These are phyloP conservation scores for Dryas drummondii DNA, from an alignment of 306 rosid species.

Conservation along the genomic window DNA sequence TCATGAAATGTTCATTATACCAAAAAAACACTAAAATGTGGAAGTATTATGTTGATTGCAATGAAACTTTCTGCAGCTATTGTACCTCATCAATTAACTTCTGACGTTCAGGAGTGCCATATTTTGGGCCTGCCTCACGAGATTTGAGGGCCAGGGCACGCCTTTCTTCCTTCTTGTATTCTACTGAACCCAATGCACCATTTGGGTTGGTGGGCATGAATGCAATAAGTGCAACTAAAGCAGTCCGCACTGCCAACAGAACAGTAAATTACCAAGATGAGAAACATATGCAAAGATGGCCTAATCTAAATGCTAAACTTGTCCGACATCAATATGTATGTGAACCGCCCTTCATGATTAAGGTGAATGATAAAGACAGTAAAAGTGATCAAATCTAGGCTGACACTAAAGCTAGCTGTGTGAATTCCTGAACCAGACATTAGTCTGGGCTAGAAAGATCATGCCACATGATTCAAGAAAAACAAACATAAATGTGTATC, in stretches of 20 bases:
- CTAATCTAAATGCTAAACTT: not conserved
- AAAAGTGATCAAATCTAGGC: too few species aligned
- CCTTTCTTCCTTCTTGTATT: slow-evolving; percentile 91
- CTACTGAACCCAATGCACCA: slow-evolving; percentile 92
- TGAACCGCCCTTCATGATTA: not conserved
- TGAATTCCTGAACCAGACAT: not conserved
- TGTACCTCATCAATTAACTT: slow-evolving; percentile 67
- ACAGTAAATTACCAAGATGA: slow-evolving; percentile 21
- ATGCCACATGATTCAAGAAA: not conserved
- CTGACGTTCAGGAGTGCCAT: slow-evolving; percentile 82
- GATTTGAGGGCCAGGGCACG: slow-evolving; percentile 77
- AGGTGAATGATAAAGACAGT: not conserved
- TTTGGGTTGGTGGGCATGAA: slow-evolving; percentile 97
- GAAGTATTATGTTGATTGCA: not conserved
- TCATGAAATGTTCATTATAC: not conserved
- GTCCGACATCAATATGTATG: not conserved
- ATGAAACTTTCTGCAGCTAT: not conserved
- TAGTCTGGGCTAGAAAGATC: not conserved
- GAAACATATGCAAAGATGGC: not conserved
- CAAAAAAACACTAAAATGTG: not conserved
- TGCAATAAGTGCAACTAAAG: slow-evolving; percentile 91
- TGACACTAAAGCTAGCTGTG: not conserved
- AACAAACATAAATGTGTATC: not conserved
- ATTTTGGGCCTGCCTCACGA: slow-evolving; percentile 73
- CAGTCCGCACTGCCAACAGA: slow-evolving; percentile 79